Conservation (phyloP, 805 yeast genomes). For the Phaffomyces opuntiae region DNA sequence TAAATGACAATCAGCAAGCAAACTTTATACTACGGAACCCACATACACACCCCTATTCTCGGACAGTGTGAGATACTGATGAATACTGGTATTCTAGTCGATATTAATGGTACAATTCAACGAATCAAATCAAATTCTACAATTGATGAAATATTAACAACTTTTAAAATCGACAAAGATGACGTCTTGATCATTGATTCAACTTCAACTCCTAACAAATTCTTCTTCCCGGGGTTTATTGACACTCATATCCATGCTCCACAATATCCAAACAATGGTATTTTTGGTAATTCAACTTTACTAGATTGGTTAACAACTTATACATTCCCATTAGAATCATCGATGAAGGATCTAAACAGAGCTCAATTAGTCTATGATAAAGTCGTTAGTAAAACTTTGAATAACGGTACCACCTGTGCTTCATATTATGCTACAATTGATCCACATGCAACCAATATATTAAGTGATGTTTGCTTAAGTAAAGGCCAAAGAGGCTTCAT, state of each 20-base stretch:
- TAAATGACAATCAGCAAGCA: neutral
- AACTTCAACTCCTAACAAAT: constrained; percentile 35
- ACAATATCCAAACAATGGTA: constrained; percentile 74
- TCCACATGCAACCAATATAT: constrained; percentile 60
- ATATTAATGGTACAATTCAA: constrained; percentile 34
- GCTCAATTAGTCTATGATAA: constrained; percentile 60
- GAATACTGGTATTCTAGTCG: constrained; percentile 57
- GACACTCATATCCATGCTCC: constrained; percentile 86
- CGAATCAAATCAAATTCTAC: constrained; percentile 20
- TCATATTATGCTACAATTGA: constrained; percentile 90
- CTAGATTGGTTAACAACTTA: constrained; percentile 84
- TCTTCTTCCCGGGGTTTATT: constrained; percentile 76
- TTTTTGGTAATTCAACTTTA: constrained; percentile 78
- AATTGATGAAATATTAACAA: constrained; percentile 7
- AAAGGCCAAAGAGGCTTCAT: constrained; percentile 83
- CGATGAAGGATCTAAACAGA: constrained; percentile 43
- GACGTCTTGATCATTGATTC: constrained; percentile 24
- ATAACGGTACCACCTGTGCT: constrained; percentile 86
- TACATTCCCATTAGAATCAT: constrained; percentile 84
- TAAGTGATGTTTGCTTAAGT: constrained; percentile 63
- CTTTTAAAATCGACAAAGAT: constrained; percentile 22
- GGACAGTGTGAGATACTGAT: constrained; percentile 50
- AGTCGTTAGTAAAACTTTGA: constrained; percentile 63
- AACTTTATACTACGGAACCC: constrained; percentile 51
- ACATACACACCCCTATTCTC: constrained; percentile 63